Conservation (phyloP, 805 yeast genomes). For the Osmozyma mogii region DNA sequence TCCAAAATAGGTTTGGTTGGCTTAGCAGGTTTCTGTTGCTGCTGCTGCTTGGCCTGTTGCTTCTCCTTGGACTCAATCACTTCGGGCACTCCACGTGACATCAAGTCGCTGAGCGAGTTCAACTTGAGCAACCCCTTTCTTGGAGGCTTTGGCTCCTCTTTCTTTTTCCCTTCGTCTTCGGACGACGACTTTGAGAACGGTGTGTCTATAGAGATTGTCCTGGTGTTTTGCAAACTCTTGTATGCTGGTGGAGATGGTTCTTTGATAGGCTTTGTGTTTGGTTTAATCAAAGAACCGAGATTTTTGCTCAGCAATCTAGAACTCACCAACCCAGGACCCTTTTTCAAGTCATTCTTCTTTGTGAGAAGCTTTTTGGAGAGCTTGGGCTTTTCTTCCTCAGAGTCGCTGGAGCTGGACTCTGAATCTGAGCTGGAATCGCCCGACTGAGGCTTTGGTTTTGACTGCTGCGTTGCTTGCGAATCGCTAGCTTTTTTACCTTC, state of each 20-base stretch:
- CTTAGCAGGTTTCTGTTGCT: neutral
- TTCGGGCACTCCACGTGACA: neutral
- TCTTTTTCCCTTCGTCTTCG: slow-evolving; percentile 3
- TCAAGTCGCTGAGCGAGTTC: neutral
- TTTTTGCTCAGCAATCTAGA: no score
- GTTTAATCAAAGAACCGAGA: no score
- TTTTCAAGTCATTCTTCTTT: no score
- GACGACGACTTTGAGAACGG: neutral
- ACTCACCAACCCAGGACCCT: no score
- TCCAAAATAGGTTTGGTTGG: neutral
- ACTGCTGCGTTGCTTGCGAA: no score
- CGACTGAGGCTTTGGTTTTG: no score
- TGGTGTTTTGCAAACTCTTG: slow-evolving; percentile 1
- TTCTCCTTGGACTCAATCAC: neutral
- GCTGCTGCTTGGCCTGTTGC: neutral
- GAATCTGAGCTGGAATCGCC: no score
- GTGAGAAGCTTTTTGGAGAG: no score
- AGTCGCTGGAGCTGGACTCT: no score
- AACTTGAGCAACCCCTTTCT: neutral
- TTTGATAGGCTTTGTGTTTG: no score
- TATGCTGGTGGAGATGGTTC: neutral
- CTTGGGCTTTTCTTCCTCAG: no score
- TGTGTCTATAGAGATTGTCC: neutral
- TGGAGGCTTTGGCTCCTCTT: neutral
- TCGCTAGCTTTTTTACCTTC: no score